These are phyloP conservation scores for Pythium volutum DNA, from an alignment of 352 stramenopile species.

Conservation along the genomic window DNA sequence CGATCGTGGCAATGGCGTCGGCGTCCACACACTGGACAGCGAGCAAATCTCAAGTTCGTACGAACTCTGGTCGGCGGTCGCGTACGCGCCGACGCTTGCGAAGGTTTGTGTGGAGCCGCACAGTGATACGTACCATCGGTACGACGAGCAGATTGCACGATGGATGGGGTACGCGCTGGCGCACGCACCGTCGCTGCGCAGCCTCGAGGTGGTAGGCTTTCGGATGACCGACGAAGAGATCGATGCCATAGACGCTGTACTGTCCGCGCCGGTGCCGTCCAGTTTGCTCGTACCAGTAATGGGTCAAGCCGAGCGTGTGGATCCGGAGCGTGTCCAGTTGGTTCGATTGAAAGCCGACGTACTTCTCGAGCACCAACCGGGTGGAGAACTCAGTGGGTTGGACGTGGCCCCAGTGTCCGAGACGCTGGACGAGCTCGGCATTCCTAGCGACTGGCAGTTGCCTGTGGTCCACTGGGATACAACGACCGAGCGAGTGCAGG, in stretches of 20 bases:
- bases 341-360: background rate
- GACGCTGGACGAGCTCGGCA: background rate
- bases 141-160: background rate
- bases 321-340: background rate
- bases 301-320: background rate
- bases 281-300: background rate
- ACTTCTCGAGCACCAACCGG: background rate
- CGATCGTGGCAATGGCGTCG: background rate
- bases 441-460: background rate
- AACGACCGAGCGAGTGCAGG: background rate
- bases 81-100: background rate
- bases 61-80: background rate
- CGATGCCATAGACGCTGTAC: background rate
- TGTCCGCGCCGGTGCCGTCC: background rate
- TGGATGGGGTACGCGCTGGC: background rate
- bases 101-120: background rate
- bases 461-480: background rate
- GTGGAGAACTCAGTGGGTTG: background rate
- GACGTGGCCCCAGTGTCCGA: background rate
- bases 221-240: background rate
- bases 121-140: background rate
- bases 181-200: background rate
- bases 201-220: background rate
- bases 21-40: background rate
- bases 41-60: background rate